Conservation (phyloP, 225 moss, liverwort and hornwort genomes). For the Rhytidiadelphus loreus region DNA sequence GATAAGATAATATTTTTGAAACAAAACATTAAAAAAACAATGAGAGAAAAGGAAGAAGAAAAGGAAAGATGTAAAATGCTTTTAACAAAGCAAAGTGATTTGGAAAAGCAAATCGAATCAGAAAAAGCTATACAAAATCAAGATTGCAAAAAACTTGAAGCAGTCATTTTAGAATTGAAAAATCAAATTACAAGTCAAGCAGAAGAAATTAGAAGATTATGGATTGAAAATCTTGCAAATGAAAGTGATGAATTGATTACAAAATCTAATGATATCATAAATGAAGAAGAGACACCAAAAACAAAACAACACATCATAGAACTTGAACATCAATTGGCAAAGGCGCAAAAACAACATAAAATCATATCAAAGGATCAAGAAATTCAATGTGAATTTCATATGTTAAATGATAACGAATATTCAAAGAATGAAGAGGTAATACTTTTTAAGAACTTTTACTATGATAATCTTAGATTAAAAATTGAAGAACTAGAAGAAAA, state of each 20-base stretch:
- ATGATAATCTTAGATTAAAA: not conserved
- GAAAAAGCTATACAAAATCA: not conserved
- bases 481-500: not conserved
- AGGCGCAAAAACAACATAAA: not conserved
- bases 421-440: not conserved
- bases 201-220: constrained; percentile 28
- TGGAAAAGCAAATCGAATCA: not conserved
- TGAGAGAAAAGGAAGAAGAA: not conserved
- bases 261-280: not conserved
- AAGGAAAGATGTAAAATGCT: not conserved
- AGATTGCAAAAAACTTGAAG: not conserved
- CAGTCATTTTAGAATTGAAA: not conserved
- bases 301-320: not conserved
- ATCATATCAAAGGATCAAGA: not conserved
- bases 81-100: not conserved
- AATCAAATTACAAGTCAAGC: constrained; percentile 3
- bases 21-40: not conserved
- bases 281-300: not conserved
- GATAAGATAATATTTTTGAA: not conserved
- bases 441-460: not conserved
- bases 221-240: constrained; percentile 6
- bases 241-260: not conserved
- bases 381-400: not conserved
- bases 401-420: not conserved
- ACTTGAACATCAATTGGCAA: not conserved